Conservation (phyloP, 78 protist genomes). For the Pigoraptor vietnamica region DNA sequence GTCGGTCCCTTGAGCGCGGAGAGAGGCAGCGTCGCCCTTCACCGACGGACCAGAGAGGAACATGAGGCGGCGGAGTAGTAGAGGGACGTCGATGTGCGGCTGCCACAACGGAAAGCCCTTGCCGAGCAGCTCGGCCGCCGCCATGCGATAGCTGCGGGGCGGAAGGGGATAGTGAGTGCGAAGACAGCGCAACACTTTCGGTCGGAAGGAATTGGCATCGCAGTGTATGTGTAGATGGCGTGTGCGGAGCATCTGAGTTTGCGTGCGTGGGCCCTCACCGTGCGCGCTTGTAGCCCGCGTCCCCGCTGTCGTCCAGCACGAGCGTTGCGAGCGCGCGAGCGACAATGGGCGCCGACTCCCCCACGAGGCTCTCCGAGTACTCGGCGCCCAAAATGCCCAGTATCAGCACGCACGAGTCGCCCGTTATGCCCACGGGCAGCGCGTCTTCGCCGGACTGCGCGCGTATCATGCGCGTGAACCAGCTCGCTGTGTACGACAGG, state of each 20-base stretch:
- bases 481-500: background rate
- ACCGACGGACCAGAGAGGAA: background rate
- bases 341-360: background rate
- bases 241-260: too few relatives aligned
- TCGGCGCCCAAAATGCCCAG: background rate
- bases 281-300: background rate
- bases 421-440: background rate
- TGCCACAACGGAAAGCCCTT: background rate
- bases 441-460: background rate
- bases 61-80: background rate
- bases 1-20: background rate
- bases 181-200: too few relatives aligned
- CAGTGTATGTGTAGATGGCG: too few relatives aligned
- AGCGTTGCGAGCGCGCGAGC: background rate
- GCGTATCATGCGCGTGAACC: background rate
- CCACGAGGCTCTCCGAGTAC: background rate
- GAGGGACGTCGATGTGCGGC: background rate
- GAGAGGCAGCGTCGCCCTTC: background rate
- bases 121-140: conserved; percentile 11
- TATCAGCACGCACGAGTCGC: background rate
- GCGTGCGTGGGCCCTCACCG: too few relatives aligned
- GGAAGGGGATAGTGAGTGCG: too few relatives aligned
- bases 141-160: background rate
- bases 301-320: background rate
- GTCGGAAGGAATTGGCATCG: too few relatives aligned